Percentiles rank a stretch among this genome's conserved stretches.
phyloP scores from a whole-genome alignment of 495 filamentous ascomycete genomes.

The Glutinoglossum americanum region DNA sequence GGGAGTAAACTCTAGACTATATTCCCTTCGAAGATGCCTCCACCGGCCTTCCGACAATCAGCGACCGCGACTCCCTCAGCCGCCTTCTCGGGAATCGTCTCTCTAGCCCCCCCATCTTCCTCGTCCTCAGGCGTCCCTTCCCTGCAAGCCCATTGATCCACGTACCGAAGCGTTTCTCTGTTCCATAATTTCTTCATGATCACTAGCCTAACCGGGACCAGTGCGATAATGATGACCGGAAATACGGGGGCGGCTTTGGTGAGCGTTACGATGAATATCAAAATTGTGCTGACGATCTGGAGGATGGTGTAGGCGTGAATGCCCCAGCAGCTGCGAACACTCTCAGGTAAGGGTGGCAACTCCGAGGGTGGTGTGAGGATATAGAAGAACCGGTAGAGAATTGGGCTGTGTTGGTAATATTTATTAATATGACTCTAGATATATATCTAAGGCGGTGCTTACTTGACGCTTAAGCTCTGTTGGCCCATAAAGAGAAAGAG shows the following conservation, averaged over 20 bases:
- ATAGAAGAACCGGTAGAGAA: constrained; percentile 39
- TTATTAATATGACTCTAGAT: background rate
- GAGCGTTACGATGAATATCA: constrained; percentile 42
- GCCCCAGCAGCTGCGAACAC: constrained; percentile 25
- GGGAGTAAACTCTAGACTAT: too few relatives aligned
- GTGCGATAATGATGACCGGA: constrained; percentile 41
- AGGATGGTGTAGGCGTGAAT: constrained; percentile 41
- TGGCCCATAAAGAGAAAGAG: constrained; percentile 58
- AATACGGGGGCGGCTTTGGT: constrained; percentile 43
- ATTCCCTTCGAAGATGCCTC: too few relatives aligned
- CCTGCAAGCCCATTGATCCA: constrained; percentile 52
- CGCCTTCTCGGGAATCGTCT: too few relatives aligned
- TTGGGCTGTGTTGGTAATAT: constrained; percentile 22
- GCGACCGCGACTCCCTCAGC: too few relatives aligned
- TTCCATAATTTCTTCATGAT: constrained; percentile 45
- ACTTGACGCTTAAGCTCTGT: constrained; percentile 46
- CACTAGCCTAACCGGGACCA: constrained; percentile 38
- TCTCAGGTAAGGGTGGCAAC: constrained; percentile 32
- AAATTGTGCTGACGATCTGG: constrained; percentile 36
- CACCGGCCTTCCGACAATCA: too few relatives aligned
- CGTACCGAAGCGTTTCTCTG: constrained; percentile 35
- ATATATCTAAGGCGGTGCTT: constrained; percentile 1
- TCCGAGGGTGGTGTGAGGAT: constrained; percentile 42
- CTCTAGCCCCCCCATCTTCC: constrained; percentile 11
- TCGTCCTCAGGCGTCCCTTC: constrained; percentile 42